These are phyloP conservation scores for Aspergillus viridinutans DNA, from an alignment of 2,329 filamentous ascomycete genomes.

Conservation along the genomic window DNA sequence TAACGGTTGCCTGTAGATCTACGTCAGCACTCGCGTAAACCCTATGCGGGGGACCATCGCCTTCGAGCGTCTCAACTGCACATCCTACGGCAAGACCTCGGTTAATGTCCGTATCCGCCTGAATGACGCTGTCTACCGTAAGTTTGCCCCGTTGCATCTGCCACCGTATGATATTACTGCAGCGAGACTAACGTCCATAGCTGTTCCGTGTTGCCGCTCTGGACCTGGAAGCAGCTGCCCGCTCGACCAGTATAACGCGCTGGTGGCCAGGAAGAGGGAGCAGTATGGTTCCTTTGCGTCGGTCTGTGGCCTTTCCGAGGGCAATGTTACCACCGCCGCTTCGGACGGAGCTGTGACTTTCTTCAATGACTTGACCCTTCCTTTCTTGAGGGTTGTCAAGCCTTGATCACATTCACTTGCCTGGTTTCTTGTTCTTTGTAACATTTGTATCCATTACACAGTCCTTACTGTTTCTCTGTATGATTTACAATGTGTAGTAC, in stretches of 20 bases:
- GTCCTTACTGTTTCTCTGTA: background rate
- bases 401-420: constrained; percentile 12
- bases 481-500: background rate
- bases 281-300: constrained; percentile 47
- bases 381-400: constrained; percentile 26
- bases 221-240: constrained; percentile 55
- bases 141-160: background rate
- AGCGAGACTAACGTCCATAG: background rate
- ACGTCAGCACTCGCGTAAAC: constrained; percentile 37
- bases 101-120: constrained; percentile 53
- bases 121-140: constrained; percentile 59
- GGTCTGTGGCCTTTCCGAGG: constrained; percentile 16
- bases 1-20: constrained; percentile 40
- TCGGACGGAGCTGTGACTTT: constrained; percentile 21
- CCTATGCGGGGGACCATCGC: constrained; percentile 63
- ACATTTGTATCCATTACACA: background rate
- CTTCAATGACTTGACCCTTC: constrained; percentile 25
- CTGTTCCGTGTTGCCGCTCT: constrained; percentile 51
- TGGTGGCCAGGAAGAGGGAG: constrained; percentile 45
- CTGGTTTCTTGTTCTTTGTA: background rate
- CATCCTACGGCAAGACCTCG: constrained; percentile 23
- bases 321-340: constrained; percentile 17
- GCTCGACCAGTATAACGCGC: constrained; percentile 43
- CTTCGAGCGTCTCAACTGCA: constrained; percentile 60
- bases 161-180: background rate